Base-by-base conservation (phyloP, 768 basidiomycete species). In the Candolleomyces efflorescens region DNA sequence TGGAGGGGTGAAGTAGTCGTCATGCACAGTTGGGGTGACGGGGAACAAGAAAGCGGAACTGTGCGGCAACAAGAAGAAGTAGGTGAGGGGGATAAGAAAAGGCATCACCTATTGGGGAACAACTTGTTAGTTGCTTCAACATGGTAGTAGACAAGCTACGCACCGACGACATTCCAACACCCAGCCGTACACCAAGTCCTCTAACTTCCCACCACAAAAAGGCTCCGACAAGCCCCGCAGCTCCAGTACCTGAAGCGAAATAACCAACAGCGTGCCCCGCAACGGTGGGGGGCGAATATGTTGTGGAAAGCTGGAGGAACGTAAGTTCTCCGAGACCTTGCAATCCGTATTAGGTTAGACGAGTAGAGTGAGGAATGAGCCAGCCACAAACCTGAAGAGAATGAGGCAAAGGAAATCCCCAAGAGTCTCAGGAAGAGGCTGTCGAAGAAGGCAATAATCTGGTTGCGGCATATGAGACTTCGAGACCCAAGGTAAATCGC, bases 141-240 rank as follows among this genome's bases (percentile, higher is more conserved):
- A 41, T n/a, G 18, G 18, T 13, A 26, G 4, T 10, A 18, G 45
- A n/a, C 46, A 32, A 38, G 36, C 24, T 36, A 68, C 89, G 38
- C 67, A 92, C 92, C 13, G 91, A 82, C 10, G 91, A 93, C 20
- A 96, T 65, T 2, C 92, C 90, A 22, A 98, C 85, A 1, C 94
- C 97, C 11, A 76, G 65, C 45, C 85, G 81, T 5, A 99, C 92
- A 20, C 97, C 96, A 0, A 96, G 72, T 1, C 84, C 82, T 18
- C 97, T 79, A 3, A 98, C 74, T 61, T 93, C 79, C 96, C 96
- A 98, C 97, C 97, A 98, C 12, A 97, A 66, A 39, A 90, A 89
- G 0, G 96, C 94, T 6, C 96, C 96, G 0, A 87, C 89, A 1
- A 99, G 82, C 0, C 96, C 96, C 0, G 96, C 96, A 4, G 90